These are phyloP conservation scores for Amylocarpus encephaloides DNA, from an alignment of 2,329 filamentous ascomycete genomes.

Conservation along the genomic window DNA sequence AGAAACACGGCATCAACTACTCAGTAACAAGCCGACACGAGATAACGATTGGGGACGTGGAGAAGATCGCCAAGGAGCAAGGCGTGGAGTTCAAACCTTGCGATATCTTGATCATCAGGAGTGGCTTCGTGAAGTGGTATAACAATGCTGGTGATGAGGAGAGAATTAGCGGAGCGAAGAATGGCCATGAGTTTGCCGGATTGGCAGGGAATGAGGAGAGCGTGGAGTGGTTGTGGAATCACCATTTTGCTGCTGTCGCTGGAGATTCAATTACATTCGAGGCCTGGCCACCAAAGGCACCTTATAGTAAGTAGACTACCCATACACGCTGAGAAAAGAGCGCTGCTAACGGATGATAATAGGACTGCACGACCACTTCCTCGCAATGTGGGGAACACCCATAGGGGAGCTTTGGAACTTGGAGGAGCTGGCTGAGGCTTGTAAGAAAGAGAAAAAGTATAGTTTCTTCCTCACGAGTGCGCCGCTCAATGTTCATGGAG, in stretches of 20 bases:
- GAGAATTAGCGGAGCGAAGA: constrained; percentile 6
- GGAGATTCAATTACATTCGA: constrained; percentile 27
- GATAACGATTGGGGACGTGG: constrained; percentile 36
- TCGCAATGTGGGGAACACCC: constrained; percentile 25
- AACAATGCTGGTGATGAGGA: constrained; percentile 25
- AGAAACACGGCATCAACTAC: constrained; percentile 32
- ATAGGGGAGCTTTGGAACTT: constrained; percentile 30
- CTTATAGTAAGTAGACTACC: constrained; percentile 8
- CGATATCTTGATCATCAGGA: constrained; percentile 44
- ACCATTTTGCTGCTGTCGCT: constrained; percentile 27
- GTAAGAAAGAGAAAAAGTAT: constrained; percentile 46
- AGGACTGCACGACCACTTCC: constrained; percentile 26
- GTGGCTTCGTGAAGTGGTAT: constrained; percentile 37
- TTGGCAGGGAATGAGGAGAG: constrained; percentile 17
- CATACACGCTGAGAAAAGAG: neutral
- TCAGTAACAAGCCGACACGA: constrained; percentile 31
- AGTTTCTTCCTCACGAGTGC: constrained; percentile 57
- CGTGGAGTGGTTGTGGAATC: constrained; percentile 27
- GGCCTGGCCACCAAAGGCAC: constrained; percentile 22
- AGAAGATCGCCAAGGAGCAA: constrained; percentile 39
- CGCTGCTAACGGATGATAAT: neutral
- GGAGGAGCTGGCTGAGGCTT: constrained; percentile 35
- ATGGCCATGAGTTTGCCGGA: constrained; percentile 16
- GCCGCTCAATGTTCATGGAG: constrained; percentile 42
- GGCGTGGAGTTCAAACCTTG: constrained; percentile 40